Base-by-base conservation (phyloP, 257 asterid genomes). In the Nicotiana noctiflora region DNA sequence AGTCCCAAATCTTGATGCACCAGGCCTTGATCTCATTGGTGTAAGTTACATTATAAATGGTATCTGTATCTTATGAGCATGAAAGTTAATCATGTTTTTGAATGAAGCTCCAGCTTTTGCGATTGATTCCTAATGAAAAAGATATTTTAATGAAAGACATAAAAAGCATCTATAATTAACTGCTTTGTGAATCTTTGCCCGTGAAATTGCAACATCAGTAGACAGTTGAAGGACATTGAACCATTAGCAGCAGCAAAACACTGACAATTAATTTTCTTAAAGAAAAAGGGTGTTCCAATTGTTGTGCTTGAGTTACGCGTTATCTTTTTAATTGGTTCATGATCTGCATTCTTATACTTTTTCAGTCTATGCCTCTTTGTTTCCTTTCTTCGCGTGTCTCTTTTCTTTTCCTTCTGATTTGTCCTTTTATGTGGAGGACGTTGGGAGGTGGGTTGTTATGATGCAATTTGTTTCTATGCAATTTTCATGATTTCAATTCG, bases 21-120 rank as follows among this genome's bases (percentile, higher is more conserved):
- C 88, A 81, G 98, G 98, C 72, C 90, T 90, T 77, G 98, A 94
- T 86, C 98, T 94, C 86, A 94, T 94, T 40, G 49, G 77, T 59
- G 98, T 94, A 94, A 86, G 98, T 89, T 68, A 19, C 27, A 6
- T 68, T 40, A 2, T 5, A 68, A 68, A 40, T 40, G 32, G 8
- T 12, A 68, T 19, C 44, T 68, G 57, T 55, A 68, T 68, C 77
- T 68, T 19, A 68, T 68, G 77, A 68, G 34, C 57, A 19, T 68
- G 77, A 11, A 67, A 68, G 61, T 59, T 59, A 21, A 68, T 40
- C n/a, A 68, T 5, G 56, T 40, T 40, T 21, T 21, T 40, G 77
- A 68, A 68, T 68, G 77, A 19, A 68, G 76, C n/a, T 1, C 56
- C 56, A 40, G n/a, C 56, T 68, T 40, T 14, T 13, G 23, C 8